Conservation (phyloP, 73 alveolate species). For the Paramecium sexaurelia region DNA sequence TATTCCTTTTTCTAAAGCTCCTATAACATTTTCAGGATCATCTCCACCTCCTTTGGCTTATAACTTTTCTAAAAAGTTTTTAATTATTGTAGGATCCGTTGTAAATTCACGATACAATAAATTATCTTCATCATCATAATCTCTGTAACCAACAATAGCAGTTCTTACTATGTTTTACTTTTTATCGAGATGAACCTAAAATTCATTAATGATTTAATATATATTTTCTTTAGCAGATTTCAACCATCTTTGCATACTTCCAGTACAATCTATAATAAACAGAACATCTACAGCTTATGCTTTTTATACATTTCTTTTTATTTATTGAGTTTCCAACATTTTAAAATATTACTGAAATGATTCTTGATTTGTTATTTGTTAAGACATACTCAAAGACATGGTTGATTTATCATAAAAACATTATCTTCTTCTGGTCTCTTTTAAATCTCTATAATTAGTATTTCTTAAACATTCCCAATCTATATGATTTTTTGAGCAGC, state of each 20-base stretch:
- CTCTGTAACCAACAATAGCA: slow-evolving; percentile 58
- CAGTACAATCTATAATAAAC: not conserved
- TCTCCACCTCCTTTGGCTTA: slow-evolving; percentile 64
- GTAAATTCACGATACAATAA: not conserved
- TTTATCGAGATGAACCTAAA: not conserved
- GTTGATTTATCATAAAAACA: not conserved
- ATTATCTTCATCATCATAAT: not conserved
- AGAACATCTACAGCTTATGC: not conserved
- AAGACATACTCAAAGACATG: not conserved
- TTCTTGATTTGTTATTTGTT: no score
- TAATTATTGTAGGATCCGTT: not conserved
- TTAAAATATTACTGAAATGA: not conserved
- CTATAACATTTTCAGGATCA: slow-evolving; percentile 60
- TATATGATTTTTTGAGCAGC: not conserved
- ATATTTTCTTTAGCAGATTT: not conserved
- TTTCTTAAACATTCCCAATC: not conserved
- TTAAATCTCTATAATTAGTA: not conserved
- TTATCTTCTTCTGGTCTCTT: not conserved
- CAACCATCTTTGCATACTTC: slow-evolving; percentile 16
- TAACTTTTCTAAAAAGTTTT: not conserved
- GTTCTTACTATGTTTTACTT: not conserved
- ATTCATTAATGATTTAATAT: not conserved
- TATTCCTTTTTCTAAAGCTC: slow-evolving; percentile 28
- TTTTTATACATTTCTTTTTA: not conserved
- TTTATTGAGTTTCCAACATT: not conserved